A percentile compares a stretch with the other conserved stretches of the same genome.
Conservation (phyloP, 805 yeast species). For the Nakazawaea wickerhamii region DNA sequence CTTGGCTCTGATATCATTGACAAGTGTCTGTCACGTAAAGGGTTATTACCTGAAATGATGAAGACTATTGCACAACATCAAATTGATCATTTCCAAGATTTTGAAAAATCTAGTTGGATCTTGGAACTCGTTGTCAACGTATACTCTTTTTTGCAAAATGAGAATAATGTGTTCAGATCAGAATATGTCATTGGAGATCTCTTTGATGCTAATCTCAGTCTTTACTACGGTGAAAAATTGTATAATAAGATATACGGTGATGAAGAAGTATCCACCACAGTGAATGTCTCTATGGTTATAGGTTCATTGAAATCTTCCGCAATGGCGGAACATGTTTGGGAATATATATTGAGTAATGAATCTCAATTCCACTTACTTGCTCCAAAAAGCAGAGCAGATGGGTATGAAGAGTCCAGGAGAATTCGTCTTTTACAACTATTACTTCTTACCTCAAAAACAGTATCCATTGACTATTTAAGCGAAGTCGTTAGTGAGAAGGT, state of each 20-base stretch:
- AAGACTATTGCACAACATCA: slow-evolving; percentile 41
- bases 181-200: slow-evolving; percentile 51
- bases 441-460: slow-evolving; percentile 35
- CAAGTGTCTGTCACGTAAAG: slow-evolving; percentile 57
- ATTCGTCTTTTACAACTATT: slow-evolving; percentile 51
- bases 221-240: slow-evolving; percentile 28
- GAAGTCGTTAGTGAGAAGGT: slow-evolving; percentile 24
- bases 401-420: slow-evolving; percentile 63
- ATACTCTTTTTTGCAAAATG: slow-evolving; percentile 46
- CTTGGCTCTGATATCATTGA: slow-evolving; percentile 40
- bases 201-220: slow-evolving; percentile 40
- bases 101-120: slow-evolving; percentile 46
- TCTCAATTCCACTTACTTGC: slow-evolving; percentile 36
- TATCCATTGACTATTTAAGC: slow-evolving; percentile 22
- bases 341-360: slow-evolving; percentile 32
- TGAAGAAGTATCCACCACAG: slow-evolving; percentile 50
- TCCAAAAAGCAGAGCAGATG: slow-evolving; percentile 56
- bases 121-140: slow-evolving; percentile 40
- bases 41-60: slow-evolving; percentile 58
- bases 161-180: slow-evolving; percentile 49
- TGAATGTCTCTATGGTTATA: slow-evolving; percentile 43
- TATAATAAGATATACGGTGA: slow-evolving; percentile 51
- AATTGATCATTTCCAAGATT: slow-evolving; percentile 22
- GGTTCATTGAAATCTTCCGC: slow-evolving; percentile 25
- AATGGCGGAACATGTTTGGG: slow-evolving; percentile 29